Percentiles rank a stretch among this genome's conserved stretches.
Conservation (phyloP, 176 grass and related monocot genomes). For the Metroxylon sagu region DNA sequence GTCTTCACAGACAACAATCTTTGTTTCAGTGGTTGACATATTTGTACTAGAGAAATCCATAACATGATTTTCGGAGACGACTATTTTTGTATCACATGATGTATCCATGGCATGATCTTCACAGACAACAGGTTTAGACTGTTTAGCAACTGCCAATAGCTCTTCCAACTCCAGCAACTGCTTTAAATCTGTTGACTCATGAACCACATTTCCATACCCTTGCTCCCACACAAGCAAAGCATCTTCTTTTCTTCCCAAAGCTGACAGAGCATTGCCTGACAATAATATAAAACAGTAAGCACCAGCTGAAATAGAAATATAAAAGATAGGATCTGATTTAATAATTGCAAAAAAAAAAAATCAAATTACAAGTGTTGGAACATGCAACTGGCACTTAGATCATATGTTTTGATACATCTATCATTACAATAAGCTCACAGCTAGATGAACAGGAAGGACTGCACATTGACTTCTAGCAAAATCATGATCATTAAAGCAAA, state of each 20-base stretch:
- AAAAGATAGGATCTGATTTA: too few species aligned
- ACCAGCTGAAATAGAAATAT: too few species aligned
- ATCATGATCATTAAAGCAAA: too few species aligned
- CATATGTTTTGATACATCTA: too few species aligned
- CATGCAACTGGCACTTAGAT: too few species aligned
- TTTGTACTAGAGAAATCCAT: constrained; percentile 22
- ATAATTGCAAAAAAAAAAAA: too few species aligned
- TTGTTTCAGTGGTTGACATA: constrained; percentile 39
- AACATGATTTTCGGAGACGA: constrained; percentile 73
- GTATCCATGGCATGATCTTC: constrained; percentile 35
- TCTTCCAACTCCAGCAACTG: constrained; percentile 87
- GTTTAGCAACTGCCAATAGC: constrained; percentile 52
- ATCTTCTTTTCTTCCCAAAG: constrained; percentile 73
- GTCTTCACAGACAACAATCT: constrained; percentile 80
- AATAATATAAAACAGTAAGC: neutral
- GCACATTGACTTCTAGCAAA: too few species aligned
- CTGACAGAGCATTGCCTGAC: constrained; percentile 69
- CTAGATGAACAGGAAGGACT: too few species aligned
- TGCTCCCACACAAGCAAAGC: constrained; percentile 69
- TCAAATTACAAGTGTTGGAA: too few species aligned
- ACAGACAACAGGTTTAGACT: constrained; percentile 26
- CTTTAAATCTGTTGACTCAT: constrained; percentile 74
- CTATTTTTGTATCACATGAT: constrained; percentile 82
- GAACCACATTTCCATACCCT: constrained; percentile 74
- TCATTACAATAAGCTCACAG: too few species aligned